Percentiles rank a stretch among this genome's conserved stretches.
These are phyloP conservation scores for Picea abies DNA, from an alignment of 83 land plant species.

Conservation along the genomic window DNA sequence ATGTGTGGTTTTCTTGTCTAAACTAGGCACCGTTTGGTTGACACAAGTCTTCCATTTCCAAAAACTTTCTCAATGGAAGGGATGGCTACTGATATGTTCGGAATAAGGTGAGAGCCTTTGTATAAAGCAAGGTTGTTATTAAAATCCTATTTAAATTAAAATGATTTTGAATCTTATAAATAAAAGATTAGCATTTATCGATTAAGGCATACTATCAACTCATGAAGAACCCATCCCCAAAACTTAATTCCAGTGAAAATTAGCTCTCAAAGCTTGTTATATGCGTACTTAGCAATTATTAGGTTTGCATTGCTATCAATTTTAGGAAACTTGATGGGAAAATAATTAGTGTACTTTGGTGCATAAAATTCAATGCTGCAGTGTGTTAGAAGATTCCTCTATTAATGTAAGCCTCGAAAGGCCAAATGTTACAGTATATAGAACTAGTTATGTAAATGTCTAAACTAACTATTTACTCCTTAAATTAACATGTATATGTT, in stretches of 20 bases:
- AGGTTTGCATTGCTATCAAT: too few species aligned
- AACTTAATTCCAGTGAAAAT: background rate
- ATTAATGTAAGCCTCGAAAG: too few species aligned
- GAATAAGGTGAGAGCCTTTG: background rate
- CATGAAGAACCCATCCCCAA: background rate
- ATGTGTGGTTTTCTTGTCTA: background rate
- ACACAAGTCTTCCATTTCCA: constrained; percentile 65
- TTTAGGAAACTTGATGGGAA: too few species aligned
- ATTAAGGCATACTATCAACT: background rate
- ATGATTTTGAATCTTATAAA: background rate
- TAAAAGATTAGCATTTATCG: background rate
- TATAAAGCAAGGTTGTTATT: background rate
- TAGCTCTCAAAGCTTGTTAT: background rate
- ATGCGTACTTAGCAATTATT: too few species aligned
- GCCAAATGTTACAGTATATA: too few species aligned
- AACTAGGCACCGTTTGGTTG: constrained; percentile 44
- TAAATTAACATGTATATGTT: too few species aligned
- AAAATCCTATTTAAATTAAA: background rate
- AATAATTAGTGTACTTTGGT: too few species aligned
- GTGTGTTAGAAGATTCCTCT: too few species aligned
- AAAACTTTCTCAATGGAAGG: constrained; percentile 33
- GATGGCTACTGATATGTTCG: constrained; percentile 18
- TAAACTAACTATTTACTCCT: too few species aligned
- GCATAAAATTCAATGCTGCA: too few species aligned
- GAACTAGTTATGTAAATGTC: too few species aligned